These are phyloP conservation scores for Ustilaginoidea virens DNA, from an alignment of 2,329 filamentous ascomycete species.

Conservation along the genomic window DNA sequence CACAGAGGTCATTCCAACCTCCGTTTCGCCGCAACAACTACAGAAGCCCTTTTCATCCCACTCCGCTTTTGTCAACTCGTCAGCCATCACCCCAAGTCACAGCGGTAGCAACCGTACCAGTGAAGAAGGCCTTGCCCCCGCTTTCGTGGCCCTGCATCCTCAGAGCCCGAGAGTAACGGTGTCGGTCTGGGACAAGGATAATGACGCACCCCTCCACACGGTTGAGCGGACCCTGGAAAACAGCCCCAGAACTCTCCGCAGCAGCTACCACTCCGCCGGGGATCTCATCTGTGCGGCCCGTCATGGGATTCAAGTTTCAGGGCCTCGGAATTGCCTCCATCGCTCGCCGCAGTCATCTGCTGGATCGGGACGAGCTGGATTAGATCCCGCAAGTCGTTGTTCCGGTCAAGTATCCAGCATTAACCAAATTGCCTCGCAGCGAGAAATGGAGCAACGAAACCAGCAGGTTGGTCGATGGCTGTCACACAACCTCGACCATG, in stretches of 20 bases:
- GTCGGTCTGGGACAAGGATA: slow-evolving; percentile 37
- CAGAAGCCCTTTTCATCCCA: slow-evolving; percentile 22
- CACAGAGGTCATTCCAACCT: slow-evolving; percentile 13
- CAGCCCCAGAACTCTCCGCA: slow-evolving; percentile 18
- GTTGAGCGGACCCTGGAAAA: slow-evolving; percentile 25
- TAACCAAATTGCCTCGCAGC: slow-evolving; percentile 30
- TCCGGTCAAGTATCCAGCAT: slow-evolving; percentile 28
- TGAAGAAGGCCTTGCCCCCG: slow-evolving; percentile 29
- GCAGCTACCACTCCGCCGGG: slow-evolving; percentile 22
- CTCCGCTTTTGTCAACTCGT: slow-evolving; percentile 13
- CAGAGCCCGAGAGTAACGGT: slow-evolving; percentile 41
- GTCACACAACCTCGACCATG: slow-evolving; percentile 16
- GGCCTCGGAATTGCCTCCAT: slow-evolving; percentile 23
- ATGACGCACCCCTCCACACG: slow-evolving; percentile 18
- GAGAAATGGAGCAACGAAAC: slow-evolving; percentile 30
- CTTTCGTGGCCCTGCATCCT: slow-evolving; percentile 24
- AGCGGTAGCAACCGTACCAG: slow-evolving; percentile 34
- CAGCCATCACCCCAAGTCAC: slow-evolving; percentile 32
- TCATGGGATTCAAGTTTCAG: slow-evolving; percentile 8
- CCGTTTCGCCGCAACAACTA: slow-evolving; percentile 26
- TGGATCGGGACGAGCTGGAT: slow-evolving; percentile 25
- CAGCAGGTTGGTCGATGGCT: slow-evolving; percentile 36
- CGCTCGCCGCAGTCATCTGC: slow-evolving; percentile 23
- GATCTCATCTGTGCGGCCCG: slow-evolving; percentile 19
- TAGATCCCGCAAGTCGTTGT: slow-evolving; percentile 30